A percentile compares a stretch with the other conserved stretches of the same genome.
Evolutionary conservation across 306 rosid genomes (phyloP).

Genomic region (Quercus suber): DNA sequence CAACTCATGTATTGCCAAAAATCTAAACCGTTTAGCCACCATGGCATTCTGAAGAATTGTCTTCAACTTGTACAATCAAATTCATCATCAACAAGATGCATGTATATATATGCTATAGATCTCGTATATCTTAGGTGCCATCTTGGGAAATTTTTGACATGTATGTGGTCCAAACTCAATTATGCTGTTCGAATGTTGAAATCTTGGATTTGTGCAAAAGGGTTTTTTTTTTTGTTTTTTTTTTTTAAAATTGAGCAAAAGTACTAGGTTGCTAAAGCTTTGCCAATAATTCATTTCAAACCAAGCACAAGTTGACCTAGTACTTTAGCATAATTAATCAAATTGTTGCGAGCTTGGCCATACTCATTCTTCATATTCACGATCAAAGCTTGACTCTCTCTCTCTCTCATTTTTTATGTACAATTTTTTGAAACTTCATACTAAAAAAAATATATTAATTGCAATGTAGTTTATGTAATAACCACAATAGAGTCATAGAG

Average conservation of each 20-base stretch:
- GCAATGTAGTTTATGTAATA: too few relatives aligned
- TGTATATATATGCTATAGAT: too few relatives aligned
- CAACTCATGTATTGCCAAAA: slow-evolving; percentile 45
- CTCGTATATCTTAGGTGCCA: not conserved
- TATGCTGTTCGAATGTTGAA: too few relatives aligned
- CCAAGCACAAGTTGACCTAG: not conserved
- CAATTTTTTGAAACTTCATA: too few relatives aligned
- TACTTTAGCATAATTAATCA: not conserved
- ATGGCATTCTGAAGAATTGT: slow-evolving; percentile 8
- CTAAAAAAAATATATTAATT: too few relatives aligned
- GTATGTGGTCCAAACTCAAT: not conserved
- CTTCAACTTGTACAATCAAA: slow-evolving; percentile 16
- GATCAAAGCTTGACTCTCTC: not conserved
- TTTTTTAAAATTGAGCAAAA: too few relatives aligned
- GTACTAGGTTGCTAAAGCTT: too few relatives aligned
- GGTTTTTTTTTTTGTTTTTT: too few relatives aligned
- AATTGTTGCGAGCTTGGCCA: not conserved
- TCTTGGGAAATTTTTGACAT: not conserved
- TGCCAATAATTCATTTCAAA: not conserved
- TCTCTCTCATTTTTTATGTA: too few relatives aligned
- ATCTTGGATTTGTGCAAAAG: too few relatives aligned
- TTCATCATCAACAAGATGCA: not conserved
- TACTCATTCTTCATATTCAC: not conserved
- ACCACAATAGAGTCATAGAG: too few relatives aligned
- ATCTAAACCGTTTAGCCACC: slow-evolving; percentile 32